phyloP scores from a whole-genome alignment of 768 basidiomycete species.

The Leccinum olivaceopallidum region DNA sequence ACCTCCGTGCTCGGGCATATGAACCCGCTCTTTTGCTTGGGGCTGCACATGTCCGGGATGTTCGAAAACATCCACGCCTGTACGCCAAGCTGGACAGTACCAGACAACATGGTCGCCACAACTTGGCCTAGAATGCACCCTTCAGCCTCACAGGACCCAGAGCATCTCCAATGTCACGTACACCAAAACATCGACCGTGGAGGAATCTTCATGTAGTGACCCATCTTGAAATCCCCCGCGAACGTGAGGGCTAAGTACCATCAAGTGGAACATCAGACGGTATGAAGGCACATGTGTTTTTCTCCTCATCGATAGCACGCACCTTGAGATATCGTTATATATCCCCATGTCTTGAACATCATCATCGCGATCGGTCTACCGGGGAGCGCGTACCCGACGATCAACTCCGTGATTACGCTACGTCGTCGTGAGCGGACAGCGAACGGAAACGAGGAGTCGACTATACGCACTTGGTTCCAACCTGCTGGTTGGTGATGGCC shows the following conservation, averaged over 20 bases:
- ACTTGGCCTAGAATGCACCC: slow-evolving; percentile 44
- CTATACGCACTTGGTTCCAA: slow-evolving; percentile 48
- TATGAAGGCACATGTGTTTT: too few relatives aligned
- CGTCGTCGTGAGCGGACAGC: slow-evolving; percentile 3
- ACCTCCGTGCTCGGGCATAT: slow-evolving; percentile 70
- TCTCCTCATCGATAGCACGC: not conserved
- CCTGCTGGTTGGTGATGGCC: slow-evolving; percentile 78
- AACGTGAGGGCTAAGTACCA: slow-evolving; percentile 52
- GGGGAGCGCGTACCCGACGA: slow-evolving; percentile 55
- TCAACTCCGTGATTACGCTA: slow-evolving; percentile 68
- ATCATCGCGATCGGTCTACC: slow-evolving; percentile 77
- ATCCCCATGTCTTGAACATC: slow-evolving; percentile 80
- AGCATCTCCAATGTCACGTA: not conserved
- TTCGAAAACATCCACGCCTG: slow-evolving; percentile 60
- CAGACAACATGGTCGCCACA: slow-evolving; percentile 59
- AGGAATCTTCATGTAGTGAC: slow-evolving; percentile 73
- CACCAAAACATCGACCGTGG: slow-evolving; percentile 68
- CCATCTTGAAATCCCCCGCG: slow-evolving; percentile 72
- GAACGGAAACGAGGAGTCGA: not conserved
- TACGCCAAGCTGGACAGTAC: slow-evolving; percentile 66
- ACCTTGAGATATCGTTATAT: slow-evolving; percentile 58
- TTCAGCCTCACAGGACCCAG: not conserved
- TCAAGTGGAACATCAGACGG: slow-evolving; percentile 1
- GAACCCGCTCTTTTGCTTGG: slow-evolving; percentile 48
- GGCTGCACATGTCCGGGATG: slow-evolving; percentile 36